Evolutionary conservation across 2,329 filamentous ascomycete genomes (phyloP).

Genomic region (Fusarium sp.): DNA sequence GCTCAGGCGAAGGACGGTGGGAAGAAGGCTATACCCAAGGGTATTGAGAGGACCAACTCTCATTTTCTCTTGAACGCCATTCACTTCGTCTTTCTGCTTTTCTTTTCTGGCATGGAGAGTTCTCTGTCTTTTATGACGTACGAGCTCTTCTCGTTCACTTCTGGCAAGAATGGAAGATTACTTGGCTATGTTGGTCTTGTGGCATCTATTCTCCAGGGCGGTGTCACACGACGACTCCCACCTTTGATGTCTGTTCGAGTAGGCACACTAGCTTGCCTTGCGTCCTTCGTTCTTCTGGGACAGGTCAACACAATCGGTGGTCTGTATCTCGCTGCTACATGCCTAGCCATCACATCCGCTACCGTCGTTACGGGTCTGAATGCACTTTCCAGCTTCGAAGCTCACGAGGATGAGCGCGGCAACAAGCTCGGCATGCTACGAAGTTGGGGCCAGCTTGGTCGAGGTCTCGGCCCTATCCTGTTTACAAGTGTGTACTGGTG

Average conservation of each 20-base stretch:
- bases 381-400: constrained; percentile 90
- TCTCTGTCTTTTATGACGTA: constrained; percentile 98
- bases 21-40: constrained; percentile 34
- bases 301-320: constrained; percentile 72
- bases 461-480: constrained; percentile 85
- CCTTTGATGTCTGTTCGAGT: constrained; percentile 82
- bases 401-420: constrained; percentile 80
- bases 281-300: constrained; percentile 83
- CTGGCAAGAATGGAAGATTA: constrained; percentile 82
- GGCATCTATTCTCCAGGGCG: constrained; percentile 91
- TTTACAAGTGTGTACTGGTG: constrained; percentile 99
- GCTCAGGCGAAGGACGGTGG: constrained; percentile 33
- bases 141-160: constrained; percentile 86
- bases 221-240: constrained; percentile 85
- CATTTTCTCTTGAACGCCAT: constrained; percentile 83
- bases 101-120: constrained; percentile 98
- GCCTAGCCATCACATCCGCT: constrained; percentile 88
- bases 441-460: constrained; percentile 84
- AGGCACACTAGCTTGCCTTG: constrained; percentile 80
- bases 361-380: constrained; percentile 96
- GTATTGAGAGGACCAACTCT: constrained; percentile 76
- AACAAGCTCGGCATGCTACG: constrained; percentile 87
- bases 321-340: constrained; percentile 83
- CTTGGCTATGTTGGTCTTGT: constrained; percentile 92
- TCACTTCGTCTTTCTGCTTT: constrained; percentile 91